Evolutionary conservation across 495 filamentous ascomycete species (phyloP).

Genomic region (Tuber microsphaerosporum): DNA sequence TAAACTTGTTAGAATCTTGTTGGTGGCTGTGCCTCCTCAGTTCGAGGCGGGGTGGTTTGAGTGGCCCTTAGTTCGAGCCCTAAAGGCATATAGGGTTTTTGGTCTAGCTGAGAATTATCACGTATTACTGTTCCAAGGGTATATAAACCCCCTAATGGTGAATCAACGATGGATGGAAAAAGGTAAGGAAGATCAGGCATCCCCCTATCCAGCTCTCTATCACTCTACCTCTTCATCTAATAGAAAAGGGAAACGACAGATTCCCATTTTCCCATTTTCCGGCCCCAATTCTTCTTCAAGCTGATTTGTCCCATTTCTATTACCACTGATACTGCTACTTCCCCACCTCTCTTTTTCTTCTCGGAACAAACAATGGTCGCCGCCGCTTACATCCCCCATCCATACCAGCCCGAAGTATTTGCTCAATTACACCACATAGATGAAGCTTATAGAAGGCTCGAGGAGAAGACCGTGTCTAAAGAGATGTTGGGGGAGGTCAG

Average conservation of each 20-base stretch:
- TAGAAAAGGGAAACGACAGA: background rate
- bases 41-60: background rate
- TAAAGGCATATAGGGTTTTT: background rate
- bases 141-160: background rate
- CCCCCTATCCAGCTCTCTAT: background rate
- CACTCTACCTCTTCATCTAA: background rate
- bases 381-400: constrained; percentile 6
- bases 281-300: background rate
- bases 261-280: background rate
- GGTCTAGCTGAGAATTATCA: background rate
- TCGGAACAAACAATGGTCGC: constrained; percentile 19
- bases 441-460: constrained; percentile 22
- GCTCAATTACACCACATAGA: constrained; percentile 17
- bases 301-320: background rate
- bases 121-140: background rate
- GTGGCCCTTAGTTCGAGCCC: background rate
- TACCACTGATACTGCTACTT: background rate
- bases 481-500: constrained; percentile 21
- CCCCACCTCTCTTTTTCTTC: background rate
- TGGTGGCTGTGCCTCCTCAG: background rate
- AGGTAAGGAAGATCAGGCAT: background rate
- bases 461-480: constrained; percentile 16
- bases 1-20: background rate
- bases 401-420: constrained; percentile 26
- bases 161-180: background rate